Base-by-base conservation (phyloP, 768 basidiomycete genomes). In the Calocybe indica region DNA sequence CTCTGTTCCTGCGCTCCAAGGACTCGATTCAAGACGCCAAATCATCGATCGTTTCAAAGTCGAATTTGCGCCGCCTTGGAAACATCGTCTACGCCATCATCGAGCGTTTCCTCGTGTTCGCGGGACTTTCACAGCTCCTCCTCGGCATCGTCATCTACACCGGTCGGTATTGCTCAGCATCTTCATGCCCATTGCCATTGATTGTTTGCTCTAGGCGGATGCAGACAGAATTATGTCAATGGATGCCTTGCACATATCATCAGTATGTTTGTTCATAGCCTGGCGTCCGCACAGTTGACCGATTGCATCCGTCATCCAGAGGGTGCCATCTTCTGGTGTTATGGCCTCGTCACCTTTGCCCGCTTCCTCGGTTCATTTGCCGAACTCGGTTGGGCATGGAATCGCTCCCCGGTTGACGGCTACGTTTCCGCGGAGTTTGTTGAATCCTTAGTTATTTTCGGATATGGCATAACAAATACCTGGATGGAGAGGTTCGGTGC, bases 401-500 rank as follows among this genome's bases (percentile, higher is more conserved):
- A 98, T 61, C 69, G 75, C 28, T 70, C 80, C 0, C 85, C 82
- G 0, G 62, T 66, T 3, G 68, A 70, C 14, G 65, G 68, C 15
- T 68, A 68, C 39, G 72, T 76, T 6, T 80, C 83, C 6, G 88
- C 83, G 5, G 89, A 92, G 62, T 85, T 89, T 46, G 73, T 83
- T 48, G 90, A 92, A 64, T 89, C 84, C 0, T 58, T 72, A 7
- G 75, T 91, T 44, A 93, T 97, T 57, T 94, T 94, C 67, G 32
- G 82, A 0, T 98, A 97, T 60, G 94, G 94, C 6, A 72, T 79
- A 32, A 86, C 91, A 37, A 95, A 98, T 61, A 92, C 88, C 11
- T 98, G 92, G 91, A 92, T 97, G 89, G 95, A 98, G 66, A 79
- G 95, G 37, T 89, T 95, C 54, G 94, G 93, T 3, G 88, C 84